These are phyloP conservation scores for Claviceps digitariae DNA, from an alignment of 2,329 filamentous ascomycete genomes.

Conservation along the genomic window DNA sequence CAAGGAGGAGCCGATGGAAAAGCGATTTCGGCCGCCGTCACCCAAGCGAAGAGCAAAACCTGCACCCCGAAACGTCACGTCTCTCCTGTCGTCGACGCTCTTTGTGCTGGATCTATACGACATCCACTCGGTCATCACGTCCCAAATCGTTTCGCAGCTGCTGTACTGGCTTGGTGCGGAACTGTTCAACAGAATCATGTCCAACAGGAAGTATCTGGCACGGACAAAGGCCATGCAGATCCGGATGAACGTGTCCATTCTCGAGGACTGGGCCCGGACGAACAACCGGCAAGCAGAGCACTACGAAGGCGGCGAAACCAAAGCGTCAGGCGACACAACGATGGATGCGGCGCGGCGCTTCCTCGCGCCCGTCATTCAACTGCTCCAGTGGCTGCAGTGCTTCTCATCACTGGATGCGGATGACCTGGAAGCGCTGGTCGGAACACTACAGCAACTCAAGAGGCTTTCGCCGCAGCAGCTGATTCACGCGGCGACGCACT, in stretches of 20 bases:
- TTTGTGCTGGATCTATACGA: constrained; percentile 99
- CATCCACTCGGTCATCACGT: constrained; percentile 89
- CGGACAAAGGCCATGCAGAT: constrained; percentile 99
- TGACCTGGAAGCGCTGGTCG: constrained; percentile 76
- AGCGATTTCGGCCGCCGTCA: constrained; percentile 81
- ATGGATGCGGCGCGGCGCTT: constrained; percentile 74
- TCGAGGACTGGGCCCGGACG: constrained; percentile 89
- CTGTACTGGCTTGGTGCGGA: constrained; percentile 95
- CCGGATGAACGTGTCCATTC: constrained; percentile 89
- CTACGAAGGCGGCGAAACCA: constrained; percentile 84
- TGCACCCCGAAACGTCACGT: constrained; percentile 89
- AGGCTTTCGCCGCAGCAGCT: constrained; percentile 76
- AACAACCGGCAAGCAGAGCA: constrained; percentile 95
- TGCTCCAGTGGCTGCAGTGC: constrained; percentile 94
- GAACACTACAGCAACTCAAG: constrained; percentile 79
- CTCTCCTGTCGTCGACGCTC: constrained; percentile 83
- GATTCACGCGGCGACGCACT: constrained; percentile 83
- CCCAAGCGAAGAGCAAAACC: constrained; percentile 86
- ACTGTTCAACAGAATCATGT: constrained; percentile 96
- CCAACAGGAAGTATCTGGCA: constrained; percentile 83
- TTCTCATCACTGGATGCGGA: constrained; percentile 82
- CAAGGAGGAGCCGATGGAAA: constrained; percentile 81
- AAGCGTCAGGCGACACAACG: constrained; percentile 71
- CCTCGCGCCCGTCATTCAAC: constrained; percentile 78
- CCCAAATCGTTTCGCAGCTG: constrained; percentile 83